A percentile compares a stretch with the other conserved stretches of the same genome.
These are phyloP conservation scores for Gynochthodes officinalis DNA, from an alignment of 257 asterid species.

Conservation along the genomic window DNA sequence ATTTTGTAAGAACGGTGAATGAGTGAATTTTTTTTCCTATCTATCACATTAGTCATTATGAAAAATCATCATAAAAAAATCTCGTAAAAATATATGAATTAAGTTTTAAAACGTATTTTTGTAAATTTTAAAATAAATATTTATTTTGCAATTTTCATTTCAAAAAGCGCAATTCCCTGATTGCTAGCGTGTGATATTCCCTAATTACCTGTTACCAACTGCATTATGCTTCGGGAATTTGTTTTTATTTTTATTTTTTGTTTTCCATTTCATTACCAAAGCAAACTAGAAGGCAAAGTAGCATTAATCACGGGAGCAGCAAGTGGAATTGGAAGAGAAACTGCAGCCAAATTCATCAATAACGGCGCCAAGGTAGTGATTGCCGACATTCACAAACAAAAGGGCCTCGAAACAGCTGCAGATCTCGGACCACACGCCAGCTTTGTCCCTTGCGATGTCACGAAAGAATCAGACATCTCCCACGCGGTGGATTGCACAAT, in stretches of 20 bases:
- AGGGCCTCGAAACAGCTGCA: constrained; percentile 46
- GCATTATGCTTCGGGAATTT: too few species aligned
- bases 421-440: constrained; percentile 63
- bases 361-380: constrained; percentile 76
- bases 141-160: too few species aligned
- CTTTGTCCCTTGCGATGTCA: constrained; percentile 64
- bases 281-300: constrained; percentile 74
- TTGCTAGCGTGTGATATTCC: too few species aligned
- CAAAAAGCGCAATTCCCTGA: too few species aligned
- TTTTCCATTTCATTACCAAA: constrained; percentile 7
- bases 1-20: too few species aligned
- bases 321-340: constrained; percentile 75
- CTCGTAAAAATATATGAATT: too few species aligned
- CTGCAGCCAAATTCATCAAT: constrained; percentile 60
- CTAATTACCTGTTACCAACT: too few species aligned
- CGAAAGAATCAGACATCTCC: constrained; percentile 59
- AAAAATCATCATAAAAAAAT: too few species aligned
- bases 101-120: too few species aligned
- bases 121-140: too few species aligned
- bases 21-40: too few species aligned
- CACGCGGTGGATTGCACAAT: constrained; percentile 60
- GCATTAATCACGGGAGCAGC: constrained; percentile 90
- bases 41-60: too few species aligned
- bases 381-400: constrained; percentile 51
- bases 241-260: not conserved